Evolutionary conservation across 2,329 filamentous ascomycete species (phyloP), one percentile per base, ranked within the genome.

Genomic region (Chaetomiaceae sp.): DNA sequence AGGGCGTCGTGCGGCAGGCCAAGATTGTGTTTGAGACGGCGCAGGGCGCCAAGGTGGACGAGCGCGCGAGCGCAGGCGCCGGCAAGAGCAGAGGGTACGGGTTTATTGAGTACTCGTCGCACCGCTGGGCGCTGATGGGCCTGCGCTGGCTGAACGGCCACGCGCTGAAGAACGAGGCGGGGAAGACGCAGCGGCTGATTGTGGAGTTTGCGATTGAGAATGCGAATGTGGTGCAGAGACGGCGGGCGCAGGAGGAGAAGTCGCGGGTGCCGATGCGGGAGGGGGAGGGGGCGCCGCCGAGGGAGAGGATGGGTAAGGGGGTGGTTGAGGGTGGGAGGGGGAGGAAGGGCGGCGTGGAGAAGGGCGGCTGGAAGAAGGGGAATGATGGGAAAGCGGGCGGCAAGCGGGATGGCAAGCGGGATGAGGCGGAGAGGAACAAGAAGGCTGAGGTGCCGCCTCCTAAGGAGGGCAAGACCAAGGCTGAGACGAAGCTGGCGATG

Each of bases 121-220:
- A 98, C 62, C 84, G 93, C 40, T 91, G 85, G 74, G 93, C 93
- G 12, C 75, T 98, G 32, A 97, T 97, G 88, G 93, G 88, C 19
- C 72, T 98, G 52, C 78, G 93, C 38, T 97, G 88, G 82, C 75
- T 98, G 47, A 98, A 98, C 63, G 90, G 91, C 1, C 83, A 78
- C 49, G 69, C 78, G 26, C 57, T 81, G 15, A 71, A 76, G 58
- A 78, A 75, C 53, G 68, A 72, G 19, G 68, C 77, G 43, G 89
- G 93, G 54, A 88, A 85, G 68, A 91, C 88, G 63, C 90, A 93
- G 67, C 78, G 93, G 11, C 69, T 98, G 42, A 88, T 98, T 61
- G 91, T 91, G 30, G 94, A 98, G 65, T 98, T 98, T 63, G 89
- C 93, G 17, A 95, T 98, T 63, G 93, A 98, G 68, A 98, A 98